A percentile compares a stretch with the other conserved stretches of the same genome.
phyloP scores from a whole-genome alignment of 2,329 filamentous ascomycete genomes.

The Aspergillus chevalieri region DNA sequence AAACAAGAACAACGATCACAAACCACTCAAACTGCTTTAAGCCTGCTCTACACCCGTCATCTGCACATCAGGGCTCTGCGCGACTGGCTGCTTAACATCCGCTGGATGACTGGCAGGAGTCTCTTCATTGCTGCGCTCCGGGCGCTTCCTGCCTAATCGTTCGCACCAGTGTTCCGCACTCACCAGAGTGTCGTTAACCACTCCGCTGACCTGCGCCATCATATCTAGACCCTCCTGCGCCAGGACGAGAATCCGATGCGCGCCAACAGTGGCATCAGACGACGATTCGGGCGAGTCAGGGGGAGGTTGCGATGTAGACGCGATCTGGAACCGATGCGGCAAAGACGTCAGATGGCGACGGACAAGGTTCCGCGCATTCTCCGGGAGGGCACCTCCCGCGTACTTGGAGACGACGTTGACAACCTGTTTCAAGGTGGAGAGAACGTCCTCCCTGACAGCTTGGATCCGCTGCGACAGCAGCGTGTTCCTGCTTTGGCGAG shows the following conservation, averaged over 20 bases:
- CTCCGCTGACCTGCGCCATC: constrained; percentile 82
- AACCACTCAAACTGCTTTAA: constrained; percentile 8
- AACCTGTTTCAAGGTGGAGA: constrained; percentile 73
- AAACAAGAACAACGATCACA: neutral
- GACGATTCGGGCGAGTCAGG: constrained; percentile 27
- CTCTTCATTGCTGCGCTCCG: constrained; percentile 17
- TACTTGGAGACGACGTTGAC: constrained; percentile 83
- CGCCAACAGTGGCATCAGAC: constrained; percentile 49
- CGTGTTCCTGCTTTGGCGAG: constrained; percentile 13
- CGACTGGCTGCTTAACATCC: constrained; percentile 25
- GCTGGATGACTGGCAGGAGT: constrained; percentile 13
- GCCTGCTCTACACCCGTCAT: constrained; percentile 30
- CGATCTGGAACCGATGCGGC: constrained; percentile 73
- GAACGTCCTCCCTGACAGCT: constrained; percentile 61
- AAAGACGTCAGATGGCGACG: constrained; percentile 76
- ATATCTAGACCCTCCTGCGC: constrained; percentile 90
- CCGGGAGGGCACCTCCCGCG: constrained; percentile 81
- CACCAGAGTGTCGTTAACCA: constrained; percentile 81
- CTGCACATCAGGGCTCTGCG: constrained; percentile 23
- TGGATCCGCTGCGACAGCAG: constrained; percentile 53
- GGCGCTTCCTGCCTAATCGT: constrained; percentile 54
- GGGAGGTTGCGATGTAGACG: constrained; percentile 47
- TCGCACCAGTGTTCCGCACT: constrained; percentile 92
- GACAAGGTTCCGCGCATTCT: constrained; percentile 79
- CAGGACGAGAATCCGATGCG: constrained; percentile 74